Evolutionary conservation across 2,329 filamentous ascomycete genomes (phyloP), one percentile per base, ranked within the genome.

Genomic region (Colletotrichum brevisporum): DNA sequence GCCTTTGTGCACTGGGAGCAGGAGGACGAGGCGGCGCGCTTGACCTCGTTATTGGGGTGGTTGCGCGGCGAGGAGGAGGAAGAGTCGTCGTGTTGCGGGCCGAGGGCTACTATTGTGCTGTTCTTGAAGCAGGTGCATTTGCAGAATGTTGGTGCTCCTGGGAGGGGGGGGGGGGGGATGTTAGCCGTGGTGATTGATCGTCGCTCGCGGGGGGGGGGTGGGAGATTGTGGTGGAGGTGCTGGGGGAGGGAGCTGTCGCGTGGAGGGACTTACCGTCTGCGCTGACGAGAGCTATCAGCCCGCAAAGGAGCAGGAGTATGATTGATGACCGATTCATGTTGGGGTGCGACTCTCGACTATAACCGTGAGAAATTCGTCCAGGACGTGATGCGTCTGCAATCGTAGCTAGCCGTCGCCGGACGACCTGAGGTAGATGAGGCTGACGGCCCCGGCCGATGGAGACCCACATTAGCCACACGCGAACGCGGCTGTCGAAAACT

Each of bases 111-210:
- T 75, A 91, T 90, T 72, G 89, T 91, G 83, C 87, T 90, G 82
- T 91, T 91, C 74, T 88, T 88, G 82, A 90, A 90, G 81, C 89
- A 91, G 73, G 88, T 91, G 81, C 89, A 91, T 84, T 91, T 91
- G 84, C 89, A 91, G 77, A 91, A 91, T 2, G 87, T 88, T 18
- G 88, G 89, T 51, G 88, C 85, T 39, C 86, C 89, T 91, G 74
- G 43, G 12, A 63, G 6, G 41, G 27, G 45, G 21, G 21, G 21
- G 21, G 21, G 21, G 21, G 21, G 21, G 21, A 24, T 62, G 72
- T 78, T 71, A 76, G 76, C 71, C 47, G 10, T 16, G 47, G n/a
- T 16, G n/a, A 21, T 48, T 16, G 47, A 50, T 51, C 13, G 47
- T 26, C 10, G 9, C 61, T 24, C 21, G 57, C 52, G 47, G 54